Conservation (phyloP, 2,329 filamentous ascomycete genomes). For the Westerdykella ornata region DNA sequence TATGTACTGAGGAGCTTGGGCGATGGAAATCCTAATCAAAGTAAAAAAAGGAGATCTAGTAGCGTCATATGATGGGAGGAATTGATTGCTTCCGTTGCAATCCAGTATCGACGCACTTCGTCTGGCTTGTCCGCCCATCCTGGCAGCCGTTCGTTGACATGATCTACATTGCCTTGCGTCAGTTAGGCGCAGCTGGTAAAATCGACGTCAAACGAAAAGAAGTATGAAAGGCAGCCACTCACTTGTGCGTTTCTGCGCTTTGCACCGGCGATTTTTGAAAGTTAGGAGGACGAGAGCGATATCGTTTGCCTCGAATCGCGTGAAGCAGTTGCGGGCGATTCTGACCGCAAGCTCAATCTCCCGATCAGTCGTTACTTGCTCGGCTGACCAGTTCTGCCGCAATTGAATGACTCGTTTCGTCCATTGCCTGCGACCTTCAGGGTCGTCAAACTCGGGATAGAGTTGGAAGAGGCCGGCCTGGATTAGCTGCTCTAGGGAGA, state of each 20-base stretch:
- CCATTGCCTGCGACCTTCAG: conserved; percentile 1
- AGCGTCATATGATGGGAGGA: no score
- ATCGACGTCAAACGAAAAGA: neutral
- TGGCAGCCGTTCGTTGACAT: neutral
- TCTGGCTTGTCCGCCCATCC: conserved; percentile 6
- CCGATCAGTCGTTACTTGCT: conserved; percentile 2
- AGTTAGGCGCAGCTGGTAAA: neutral
- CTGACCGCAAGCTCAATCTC: conserved; percentile 5
- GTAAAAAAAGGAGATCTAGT: no score
- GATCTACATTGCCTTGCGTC: neutral
- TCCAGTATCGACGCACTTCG: conserved; percentile 7
- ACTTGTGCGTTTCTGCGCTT: neutral
- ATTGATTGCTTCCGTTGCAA: conserved; percentile 1
- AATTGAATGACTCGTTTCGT: conserved; percentile 5
- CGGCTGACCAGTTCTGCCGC: conserved; percentile 3
- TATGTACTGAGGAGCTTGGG: no score
- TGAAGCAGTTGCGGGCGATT: conserved; percentile 2
- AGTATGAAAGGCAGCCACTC: conserved; percentile 3
- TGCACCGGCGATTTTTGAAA: conserved; percentile 3
- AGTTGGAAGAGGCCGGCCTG: conserved; percentile 5
- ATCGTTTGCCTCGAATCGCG: conserved; percentile 1
- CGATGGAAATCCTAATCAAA: no score
- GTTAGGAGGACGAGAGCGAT: conserved; percentile 3
- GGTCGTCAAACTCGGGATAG: conserved; percentile 6
- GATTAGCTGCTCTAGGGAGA: conserved; percentile 5